Evolutionary conservation across 345 rosid genomes (phyloP), one percentile per base, ranked within the genome.

Genomic region (Cardamine occulta): DNA sequence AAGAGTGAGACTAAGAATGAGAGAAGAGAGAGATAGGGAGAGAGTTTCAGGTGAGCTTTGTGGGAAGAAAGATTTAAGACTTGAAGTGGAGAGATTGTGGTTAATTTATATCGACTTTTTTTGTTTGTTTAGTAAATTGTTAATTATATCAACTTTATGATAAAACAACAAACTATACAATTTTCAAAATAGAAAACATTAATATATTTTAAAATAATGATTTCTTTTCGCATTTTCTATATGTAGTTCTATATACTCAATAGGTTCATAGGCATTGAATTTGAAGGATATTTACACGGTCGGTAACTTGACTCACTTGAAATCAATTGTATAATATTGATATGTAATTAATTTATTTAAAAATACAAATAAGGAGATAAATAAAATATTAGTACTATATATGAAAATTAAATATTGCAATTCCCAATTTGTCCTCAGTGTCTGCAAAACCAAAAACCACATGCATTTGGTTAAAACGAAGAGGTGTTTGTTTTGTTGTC

Each of bases 391-490:
- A 11, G 2, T 19, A 15, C 42, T 10, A 34, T 12, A 31, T 9
- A 32, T 8, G n/a, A 60, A 52, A 17, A 32, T 34, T 6, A 26
- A 19, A 52, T 6, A 5, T 63, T 26, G n/a, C 69, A 42, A 61
- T 61, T 68, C 58, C 80, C 74, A 76, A 76, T 42, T 70, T 45
- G 42, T 75, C 74, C 28, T 60, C 45, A 75, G 11, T 40, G 69
- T 52, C 32, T 63, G 42, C 45, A 57, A 55, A 63, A 35, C 70
- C 21, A 56, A 69, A 68, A 64, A 56, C 19, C 80, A 70, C 80
- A 77, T 77, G 80, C 76, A 77, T 56, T 77, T 77, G 76, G 72
- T 63, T 44, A 45, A 70, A 77, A 77, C 76, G 40, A 71, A 70
- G 75, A 77, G 61, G 67, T 61, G 55, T 53, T 62, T 69, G 80